Evolutionary conservation across 768 basidiomycete genomes (phyloP).

Genomic region (Rhizopogon vulgaris): DNA sequence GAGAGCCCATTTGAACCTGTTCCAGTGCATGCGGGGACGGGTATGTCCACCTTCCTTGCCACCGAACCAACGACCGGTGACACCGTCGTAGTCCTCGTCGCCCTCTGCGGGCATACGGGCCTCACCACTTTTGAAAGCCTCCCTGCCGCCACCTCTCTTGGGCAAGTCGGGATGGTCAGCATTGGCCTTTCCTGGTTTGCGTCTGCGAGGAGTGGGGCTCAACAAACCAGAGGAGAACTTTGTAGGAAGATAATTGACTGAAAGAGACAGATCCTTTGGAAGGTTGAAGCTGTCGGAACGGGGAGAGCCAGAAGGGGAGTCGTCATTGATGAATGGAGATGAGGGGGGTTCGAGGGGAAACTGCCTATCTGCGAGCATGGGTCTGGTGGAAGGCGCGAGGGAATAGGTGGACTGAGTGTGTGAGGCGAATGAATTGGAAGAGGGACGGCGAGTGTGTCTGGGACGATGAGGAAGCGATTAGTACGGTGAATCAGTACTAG

Average conservation of each 20-base stretch:
- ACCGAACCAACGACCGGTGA: conserved; percentile 32
- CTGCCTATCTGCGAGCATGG: conserved; percentile 36
- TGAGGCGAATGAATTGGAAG: conserved; percentile 28
- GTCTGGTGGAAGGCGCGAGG: conserved; percentile 40
- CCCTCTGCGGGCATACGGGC: conserved; percentile 44
- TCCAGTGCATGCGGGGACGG: conserved; percentile 58
- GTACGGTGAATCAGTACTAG: not conserved
- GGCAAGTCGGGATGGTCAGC: conserved; percentile 31
- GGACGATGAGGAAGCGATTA: not conserved
- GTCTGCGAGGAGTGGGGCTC: conserved; percentile 9
- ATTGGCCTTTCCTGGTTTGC: conserved; percentile 24
- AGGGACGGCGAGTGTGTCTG: conserved; percentile 7
- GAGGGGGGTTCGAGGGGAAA: conserved; percentile 33
- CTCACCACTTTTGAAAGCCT: conserved; percentile 54
- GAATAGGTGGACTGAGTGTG: conserved; percentile 39
- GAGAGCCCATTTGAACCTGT: conserved; percentile 77
- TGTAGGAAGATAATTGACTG: conserved; percentile 68
- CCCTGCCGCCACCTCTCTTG: conserved; percentile 65
- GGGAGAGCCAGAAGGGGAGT: conserved; percentile 16
- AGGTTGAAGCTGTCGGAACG: not conserved
- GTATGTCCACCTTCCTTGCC: conserved; percentile 32
- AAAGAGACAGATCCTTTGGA: conserved; percentile 33
- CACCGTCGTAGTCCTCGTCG: conserved; percentile 52
- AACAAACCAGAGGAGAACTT: conserved; percentile 56
- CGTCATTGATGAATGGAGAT: conserved; percentile 30